Evolutionary conservation across 306 rosid genomes (phyloP), one percentile per base, ranked within the genome.

Genomic region (Canavalia ensiformis): DNA sequence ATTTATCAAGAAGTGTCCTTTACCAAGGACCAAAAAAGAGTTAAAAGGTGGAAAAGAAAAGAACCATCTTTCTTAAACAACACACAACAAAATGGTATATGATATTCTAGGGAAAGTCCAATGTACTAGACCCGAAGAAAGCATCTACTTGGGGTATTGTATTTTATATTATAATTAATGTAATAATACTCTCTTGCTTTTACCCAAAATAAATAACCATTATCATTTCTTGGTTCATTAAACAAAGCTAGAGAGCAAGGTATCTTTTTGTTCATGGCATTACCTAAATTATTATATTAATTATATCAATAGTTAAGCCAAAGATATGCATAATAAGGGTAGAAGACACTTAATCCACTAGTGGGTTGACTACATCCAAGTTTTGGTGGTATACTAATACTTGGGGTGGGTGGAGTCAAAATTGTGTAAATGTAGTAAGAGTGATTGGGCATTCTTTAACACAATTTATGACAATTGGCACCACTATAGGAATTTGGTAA

Each of bases 51-150:
- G 63, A 47, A 75, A 79, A 81, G 77, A 50, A 79, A 84, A 41
- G 39, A 68, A 79, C 41, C 49, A 56, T 60, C 12, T 70, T 70
- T 68, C 81, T 79, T 75, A 39, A 87, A 42, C 63, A 64, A 49
- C 46, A 76, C 64, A 82, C 82, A 82, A 68, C 37, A 78, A 78
- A 74, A 44, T 50, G 68, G 77, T 12, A 37, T 67, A 35, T 72
- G 29, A 72, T 57, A 47, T 70, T 83, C 46, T 79, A 4, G 88
- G 82, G 82, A 88, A 84, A 82, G 85, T 90, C 84, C 90, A 90
- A 8, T 80, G 86, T 64, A 88, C 82, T 65, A 42, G 46, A 76
- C 78, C 84, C 88, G 55, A 51, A 68, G 67, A 84, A 83, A 67
- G 87, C 89, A 87, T 80, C 88, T 79, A 64, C 83, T 47, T 70